phyloP scores from a whole-genome alignment of 169 alveolate genomes.

The Perkinsus chesapeaki region DNA sequence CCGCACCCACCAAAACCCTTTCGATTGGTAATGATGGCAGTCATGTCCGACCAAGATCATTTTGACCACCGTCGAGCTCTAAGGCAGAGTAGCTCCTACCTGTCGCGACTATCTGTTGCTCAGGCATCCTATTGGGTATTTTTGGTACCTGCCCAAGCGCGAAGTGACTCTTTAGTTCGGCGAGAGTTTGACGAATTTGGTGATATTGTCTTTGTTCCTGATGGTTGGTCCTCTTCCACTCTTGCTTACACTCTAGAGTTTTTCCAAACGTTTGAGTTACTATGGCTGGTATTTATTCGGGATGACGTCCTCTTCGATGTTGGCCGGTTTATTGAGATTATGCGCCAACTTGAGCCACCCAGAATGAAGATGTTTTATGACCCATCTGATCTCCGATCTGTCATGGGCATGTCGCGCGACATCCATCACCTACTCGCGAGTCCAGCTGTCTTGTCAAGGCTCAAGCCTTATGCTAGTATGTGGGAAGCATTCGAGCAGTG shows the following conservation, averaged over 20 bases:
- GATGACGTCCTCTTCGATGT: background rate
- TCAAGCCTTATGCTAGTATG: background rate
- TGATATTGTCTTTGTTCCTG: background rate
- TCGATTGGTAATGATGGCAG: background rate
- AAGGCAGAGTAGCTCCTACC: background rate
- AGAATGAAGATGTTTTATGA: background rate
- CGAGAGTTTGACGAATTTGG: background rate
- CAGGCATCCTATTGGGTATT: background rate
- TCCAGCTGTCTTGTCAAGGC: background rate
- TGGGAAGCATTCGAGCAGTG: background rate
- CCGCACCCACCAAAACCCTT: background rate
- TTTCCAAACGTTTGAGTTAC: background rate
- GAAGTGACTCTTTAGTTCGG: background rate
- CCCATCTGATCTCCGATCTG: background rate
- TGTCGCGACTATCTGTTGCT: background rate
- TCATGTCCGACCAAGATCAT: background rate
- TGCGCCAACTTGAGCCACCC: background rate
- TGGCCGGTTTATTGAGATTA: background rate
- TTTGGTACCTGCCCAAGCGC: background rate
- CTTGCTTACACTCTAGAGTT: background rate
- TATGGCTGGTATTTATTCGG: background rate
- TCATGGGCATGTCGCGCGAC: background rate
- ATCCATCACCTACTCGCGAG: background rate
- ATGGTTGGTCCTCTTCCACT: background rate
- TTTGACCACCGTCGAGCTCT: background rate